A percentile compares a stretch with the other conserved stretches of the same genome.
Conservation (phyloP, 163 green algal species). For the Prototheca cutis region DNA sequence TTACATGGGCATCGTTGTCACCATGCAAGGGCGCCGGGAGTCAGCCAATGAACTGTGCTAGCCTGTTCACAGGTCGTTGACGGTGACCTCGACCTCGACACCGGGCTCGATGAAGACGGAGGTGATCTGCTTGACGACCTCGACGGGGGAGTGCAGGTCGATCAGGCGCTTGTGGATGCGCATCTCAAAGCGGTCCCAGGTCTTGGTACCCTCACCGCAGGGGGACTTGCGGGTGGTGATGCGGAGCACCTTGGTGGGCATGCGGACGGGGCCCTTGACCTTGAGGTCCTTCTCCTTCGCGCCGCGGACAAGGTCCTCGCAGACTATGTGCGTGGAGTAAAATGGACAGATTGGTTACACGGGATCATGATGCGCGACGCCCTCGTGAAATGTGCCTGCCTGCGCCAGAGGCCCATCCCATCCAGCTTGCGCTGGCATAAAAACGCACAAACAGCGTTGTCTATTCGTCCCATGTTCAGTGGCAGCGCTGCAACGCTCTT, state of each 20-base stretch:
- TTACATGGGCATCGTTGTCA: too few relatives aligned
- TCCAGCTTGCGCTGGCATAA: too few relatives aligned
- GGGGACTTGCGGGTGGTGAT: conserved; percentile 98
- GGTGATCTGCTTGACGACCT: conserved; percentile 97
- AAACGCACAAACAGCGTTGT: too few relatives aligned
- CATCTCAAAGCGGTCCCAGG: conserved; percentile 68
- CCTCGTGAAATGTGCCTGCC: too few relatives aligned
- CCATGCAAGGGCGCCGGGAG: background rate
- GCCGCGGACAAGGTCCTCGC: conserved; percentile 88
- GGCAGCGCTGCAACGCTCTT: background rate
- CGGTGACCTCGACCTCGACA: conserved; percentile 95
- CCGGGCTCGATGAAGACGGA: conserved; percentile 96
- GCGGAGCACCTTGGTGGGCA: conserved; percentile 94
- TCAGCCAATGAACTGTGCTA: too few relatives aligned
- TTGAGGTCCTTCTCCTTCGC: conserved; percentile 98
- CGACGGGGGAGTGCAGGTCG: conserved; percentile 89
- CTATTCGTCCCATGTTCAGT: background rate
- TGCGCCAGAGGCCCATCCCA: too few relatives aligned
- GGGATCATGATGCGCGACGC: too few relatives aligned
- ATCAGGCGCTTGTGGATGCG: conserved; percentile 97
- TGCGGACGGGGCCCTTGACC: conserved; percentile 95
- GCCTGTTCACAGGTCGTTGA: conserved; percentile 44
- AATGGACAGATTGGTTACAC: too few relatives aligned
- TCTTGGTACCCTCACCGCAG: conserved; percentile 98
- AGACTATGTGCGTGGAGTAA: conserved; percentile 70